phyloP scores from a whole-genome alignment of 768 basidiomycete species.

The Boletus rex-veris region DNA sequence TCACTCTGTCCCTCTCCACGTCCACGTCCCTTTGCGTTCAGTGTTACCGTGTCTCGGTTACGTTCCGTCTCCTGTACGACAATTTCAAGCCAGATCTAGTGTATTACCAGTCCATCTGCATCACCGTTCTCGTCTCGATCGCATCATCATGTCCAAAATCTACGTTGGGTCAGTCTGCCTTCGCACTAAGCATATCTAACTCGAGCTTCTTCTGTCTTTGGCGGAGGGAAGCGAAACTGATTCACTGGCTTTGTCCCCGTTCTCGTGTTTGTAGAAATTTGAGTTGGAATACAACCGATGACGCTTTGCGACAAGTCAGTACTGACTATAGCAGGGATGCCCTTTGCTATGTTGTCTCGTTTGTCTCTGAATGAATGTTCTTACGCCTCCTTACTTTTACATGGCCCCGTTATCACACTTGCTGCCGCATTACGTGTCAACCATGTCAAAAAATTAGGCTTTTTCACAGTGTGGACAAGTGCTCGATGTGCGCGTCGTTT shows the following conservation, averaged over 20 bases:
- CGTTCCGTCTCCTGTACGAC: slow-evolving; percentile 51
- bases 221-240: slow-evolving; percentile 52
- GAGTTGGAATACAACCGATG: slow-evolving; percentile 96
- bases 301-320: slow-evolving; percentile 85
- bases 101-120: slow-evolving; percentile 40
- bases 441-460: slow-evolving; percentile 49
- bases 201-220: slow-evolving; percentile 44
- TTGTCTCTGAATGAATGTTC: slow-evolving; percentile 31
- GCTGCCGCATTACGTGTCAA: slow-evolving; percentile 17
- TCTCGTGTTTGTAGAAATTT: slow-evolving; percentile 71
- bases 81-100: slow-evolving; percentile 46
- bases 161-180: slow-evolving; percentile 91
- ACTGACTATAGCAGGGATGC: slow-evolving; percentile 38
- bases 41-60: slow-evolving; percentile 55
- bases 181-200: slow-evolving; percentile 43
- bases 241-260: slow-evolving; percentile 41
- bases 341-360: slow-evolving; percentile 47
- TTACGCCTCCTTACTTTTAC: slow-evolving; percentile 29
- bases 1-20: slow-evolving; percentile 42
- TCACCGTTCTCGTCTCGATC: slow-evolving; percentile 18
- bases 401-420: slow-evolving; percentile 20
- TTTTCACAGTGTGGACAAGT: slow-evolving; percentile 81
- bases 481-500: slow-evolving; percentile 80
- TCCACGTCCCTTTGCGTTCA: slow-evolving; percentile 45
- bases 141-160: slow-evolving; percentile 68